Evolutionary conservation across 2,329 filamentous ascomycete genomes (phyloP), one percentile per base, ranked within the genome.

Genomic region (Periconia sp.): DNA sequence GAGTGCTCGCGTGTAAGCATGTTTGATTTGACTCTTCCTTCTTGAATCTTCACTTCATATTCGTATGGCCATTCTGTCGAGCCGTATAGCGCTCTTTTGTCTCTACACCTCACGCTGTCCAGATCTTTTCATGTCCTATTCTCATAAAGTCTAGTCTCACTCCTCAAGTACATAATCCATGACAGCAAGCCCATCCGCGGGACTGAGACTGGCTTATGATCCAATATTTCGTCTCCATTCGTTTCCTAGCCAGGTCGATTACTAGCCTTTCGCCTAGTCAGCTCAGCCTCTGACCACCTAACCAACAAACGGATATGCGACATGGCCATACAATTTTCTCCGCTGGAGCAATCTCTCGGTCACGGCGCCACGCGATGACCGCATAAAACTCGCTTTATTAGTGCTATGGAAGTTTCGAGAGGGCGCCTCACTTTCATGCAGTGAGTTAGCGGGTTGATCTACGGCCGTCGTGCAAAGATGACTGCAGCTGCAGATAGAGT

Each of bases 301-400:
- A 21, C 21, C 37, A 44, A 32, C 28, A 18, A 36, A 32, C 15
- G 11, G 28, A n/a, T 11, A 23, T 25, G 15, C 13, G 11, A 33
- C 32, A 29, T 26, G 12, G 25, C 18, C n/a, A 4, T 3, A 18
- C 9, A 16, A 11, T 7, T 28, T 17, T 15, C 26, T 39, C 21
- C 17, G 9, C 34, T 23, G 24, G 19, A 36, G 15, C 23, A 26
- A 35, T 11, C 26, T 18, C 30, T 15, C 15, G 32, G 9, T 22
- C 40, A 37, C 34, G 29, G 30, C 33, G 40, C 18, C 22, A 21
- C 29, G 23, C 18, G 39, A 50, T 51, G 47, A 50, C 52, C 33
- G 46, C 52, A 52, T 44, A 42, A 47, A 50, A 36, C 50, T 30
- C 47, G 46, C 18, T 46, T 46, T 30, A 4, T 25, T 40, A 26